Evolutionary conservation across 1,139 yeast genomes (phyloP).

Genomic region (Williopsis jadinii): DNA sequence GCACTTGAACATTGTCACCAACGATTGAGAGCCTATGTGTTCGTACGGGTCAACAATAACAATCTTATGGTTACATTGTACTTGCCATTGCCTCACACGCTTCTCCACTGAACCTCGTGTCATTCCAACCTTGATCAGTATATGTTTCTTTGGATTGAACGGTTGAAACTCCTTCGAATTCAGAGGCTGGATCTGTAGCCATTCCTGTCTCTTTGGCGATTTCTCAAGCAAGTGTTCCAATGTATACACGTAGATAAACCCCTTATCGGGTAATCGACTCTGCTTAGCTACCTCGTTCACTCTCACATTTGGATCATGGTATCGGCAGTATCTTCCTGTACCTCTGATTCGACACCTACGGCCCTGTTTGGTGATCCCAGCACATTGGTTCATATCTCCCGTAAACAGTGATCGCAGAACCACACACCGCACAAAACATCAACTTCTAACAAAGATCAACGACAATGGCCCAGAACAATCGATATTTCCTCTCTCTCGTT

Average conservation of each 20-base stretch:
- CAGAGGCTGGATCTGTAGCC: conserved; percentile 24
- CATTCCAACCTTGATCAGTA: conserved; percentile 49
- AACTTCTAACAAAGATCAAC: too few species aligned
- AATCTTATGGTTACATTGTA: conserved; percentile 43
- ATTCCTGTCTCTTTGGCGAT: conserved; percentile 22
- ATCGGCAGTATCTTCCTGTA: conserved; percentile 17
- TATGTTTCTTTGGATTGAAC: conserved; percentile 34
- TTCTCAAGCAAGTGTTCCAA: conserved; percentile 32
- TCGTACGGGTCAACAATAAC: conserved; percentile 29
- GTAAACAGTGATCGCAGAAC: neutral
- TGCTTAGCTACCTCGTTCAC: too few species aligned
- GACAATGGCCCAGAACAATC: too few species aligned
- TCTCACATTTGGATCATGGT: conserved; percentile 15
- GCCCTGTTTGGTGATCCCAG: conserved; percentile 23
- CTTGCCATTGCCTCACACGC: conserved; percentile 49
- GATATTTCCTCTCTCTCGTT: too few species aligned
- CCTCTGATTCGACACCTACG: conserved; percentile 21
- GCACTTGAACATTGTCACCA: conserved; percentile 3
- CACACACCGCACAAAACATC: too few species aligned
- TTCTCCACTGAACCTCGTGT: conserved; percentile 40
- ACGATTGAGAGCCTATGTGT: conserved; percentile 1
- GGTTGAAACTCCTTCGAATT: conserved; percentile 28
- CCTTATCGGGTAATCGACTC: conserved; percentile 17
- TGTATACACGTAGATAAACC: conserved; percentile 50
- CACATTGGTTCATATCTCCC: conserved; percentile 9